Conservation (phyloP, 805 yeast genomes). For the Martiniozyma abietophila region DNA sequence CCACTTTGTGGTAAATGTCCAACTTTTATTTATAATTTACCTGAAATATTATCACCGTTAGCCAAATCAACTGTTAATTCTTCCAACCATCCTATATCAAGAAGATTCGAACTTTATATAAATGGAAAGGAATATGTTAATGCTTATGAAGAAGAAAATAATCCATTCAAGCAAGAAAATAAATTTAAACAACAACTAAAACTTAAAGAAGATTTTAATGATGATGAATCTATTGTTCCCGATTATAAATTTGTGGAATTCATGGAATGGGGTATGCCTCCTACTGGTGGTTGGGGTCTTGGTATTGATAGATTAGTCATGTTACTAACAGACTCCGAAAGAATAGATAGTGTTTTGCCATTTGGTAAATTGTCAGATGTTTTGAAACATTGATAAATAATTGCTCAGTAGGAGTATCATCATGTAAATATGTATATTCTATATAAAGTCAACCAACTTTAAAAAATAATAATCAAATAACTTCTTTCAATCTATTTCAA, state of each 20-base stretch:
- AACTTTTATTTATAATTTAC: constrained; percentile 72
- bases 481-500: no score
- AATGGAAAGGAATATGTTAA: constrained; percentile 75
- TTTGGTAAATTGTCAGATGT: constrained; percentile 74
- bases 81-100: constrained; percentile 31
- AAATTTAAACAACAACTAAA: constrained; percentile 57
- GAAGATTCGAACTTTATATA: constrained; percentile 79
- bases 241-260: constrained; percentile 64
- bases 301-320: constrained; percentile 86
- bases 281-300: constrained; percentile 97
- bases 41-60: constrained; percentile 76
- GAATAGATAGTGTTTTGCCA: constrained; percentile 68
- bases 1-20: constrained; percentile 52
- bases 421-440: background rate
- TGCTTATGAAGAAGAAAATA: constrained; percentile 95
- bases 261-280: constrained; percentile 93
- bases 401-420: constrained; percentile 12
- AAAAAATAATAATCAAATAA: no score
- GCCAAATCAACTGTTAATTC: constrained; percentile 51
- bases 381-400: constrained; percentile 36
- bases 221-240: constrained; percentile 56
- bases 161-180: constrained; percentile 58
- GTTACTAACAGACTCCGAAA: constrained; percentile 53
- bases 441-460: no score
- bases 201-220: constrained; percentile 38